phyloP scores from a whole-genome alignment of 371 early-diverging fungal species.

The Mortierella sp. region DNA sequence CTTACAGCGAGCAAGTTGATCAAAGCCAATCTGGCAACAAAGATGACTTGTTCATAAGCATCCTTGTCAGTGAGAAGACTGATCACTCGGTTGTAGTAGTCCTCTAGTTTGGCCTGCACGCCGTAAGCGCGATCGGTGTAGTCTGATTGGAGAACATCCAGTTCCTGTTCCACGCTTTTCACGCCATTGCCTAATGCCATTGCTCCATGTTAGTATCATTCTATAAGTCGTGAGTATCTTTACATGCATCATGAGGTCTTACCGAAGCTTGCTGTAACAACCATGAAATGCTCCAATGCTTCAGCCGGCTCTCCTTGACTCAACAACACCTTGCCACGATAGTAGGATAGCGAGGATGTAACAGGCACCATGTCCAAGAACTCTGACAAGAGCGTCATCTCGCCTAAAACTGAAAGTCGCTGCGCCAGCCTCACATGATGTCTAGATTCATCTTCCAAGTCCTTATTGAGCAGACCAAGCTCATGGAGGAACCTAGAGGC shows the following conservation, averaged over 20 bases:
- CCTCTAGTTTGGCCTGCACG: slow-evolving; percentile 36
- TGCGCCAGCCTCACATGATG: slow-evolving; percentile 43
- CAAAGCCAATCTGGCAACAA: slow-evolving; percentile 31
- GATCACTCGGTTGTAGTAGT: slow-evolving; percentile 37
- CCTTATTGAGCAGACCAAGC: slow-evolving; percentile 21
- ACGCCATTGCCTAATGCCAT: slow-evolving; percentile 49
- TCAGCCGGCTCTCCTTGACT: slow-evolving; percentile 20
- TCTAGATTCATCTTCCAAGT: slow-evolving; percentile 8
- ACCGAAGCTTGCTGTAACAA: slow-evolving; percentile 38
- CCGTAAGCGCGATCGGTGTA: slow-evolving; percentile 16
- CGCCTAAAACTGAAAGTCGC: slow-evolving; percentile 31
- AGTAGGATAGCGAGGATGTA: slow-evolving; percentile 33
- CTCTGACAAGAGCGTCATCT: slow-evolving; percentile 22
- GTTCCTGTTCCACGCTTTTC: slow-evolving; percentile 35
- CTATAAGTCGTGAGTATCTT: not conserved
- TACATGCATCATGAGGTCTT: not conserved
- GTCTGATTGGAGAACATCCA: slow-evolving; percentile 45
- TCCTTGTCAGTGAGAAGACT: slow-evolving; percentile 13
- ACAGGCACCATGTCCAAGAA: slow-evolving; percentile 37
- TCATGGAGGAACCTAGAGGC: slow-evolving; percentile 36
- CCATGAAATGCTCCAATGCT: slow-evolving; percentile 40
- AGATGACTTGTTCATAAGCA: slow-evolving; percentile 35
- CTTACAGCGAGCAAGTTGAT: slow-evolving; percentile 20
- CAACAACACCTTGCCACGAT: slow-evolving; percentile 36
- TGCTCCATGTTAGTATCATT: not conserved